phyloP scores from a whole-genome alignment of 441 rosid species.

The Brassica balearica region DNA sequence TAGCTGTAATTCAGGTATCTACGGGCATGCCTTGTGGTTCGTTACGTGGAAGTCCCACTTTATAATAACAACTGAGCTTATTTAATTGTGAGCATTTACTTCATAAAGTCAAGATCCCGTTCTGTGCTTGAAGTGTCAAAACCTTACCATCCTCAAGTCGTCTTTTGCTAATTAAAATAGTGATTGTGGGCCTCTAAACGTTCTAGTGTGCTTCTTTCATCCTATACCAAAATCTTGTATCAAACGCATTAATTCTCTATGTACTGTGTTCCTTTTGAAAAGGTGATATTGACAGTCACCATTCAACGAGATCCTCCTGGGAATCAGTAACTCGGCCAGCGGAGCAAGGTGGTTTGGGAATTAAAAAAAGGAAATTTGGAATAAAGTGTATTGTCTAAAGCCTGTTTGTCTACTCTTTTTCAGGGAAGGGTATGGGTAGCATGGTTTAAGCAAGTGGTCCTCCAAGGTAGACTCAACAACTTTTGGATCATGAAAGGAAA shows the following conservation, averaged over 20 bases:
- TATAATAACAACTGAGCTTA: neutral
- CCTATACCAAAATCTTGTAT: neutral
- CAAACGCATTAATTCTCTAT: neutral
- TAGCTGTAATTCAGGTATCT: neutral
- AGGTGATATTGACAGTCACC: too few relatives aligned
- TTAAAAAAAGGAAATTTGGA: neutral
- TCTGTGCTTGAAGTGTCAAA: neutral
- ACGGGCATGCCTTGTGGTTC: neutral
- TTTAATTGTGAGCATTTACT: neutral
- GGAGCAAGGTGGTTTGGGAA: too few relatives aligned
- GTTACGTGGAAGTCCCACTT: neutral
- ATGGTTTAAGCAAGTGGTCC: neutral
- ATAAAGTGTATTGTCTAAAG: neutral
- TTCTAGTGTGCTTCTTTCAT: neutral
- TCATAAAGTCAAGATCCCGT: neutral
- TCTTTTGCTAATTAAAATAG: neutral
- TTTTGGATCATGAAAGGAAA: neutral
- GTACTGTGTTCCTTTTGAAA: too few relatives aligned
- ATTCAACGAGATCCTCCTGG: too few relatives aligned
- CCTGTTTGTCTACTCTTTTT: neutral
- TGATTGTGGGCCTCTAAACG: neutral
- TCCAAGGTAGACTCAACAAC: neutral
- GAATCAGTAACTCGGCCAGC: too few relatives aligned
- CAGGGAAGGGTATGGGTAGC: neutral
- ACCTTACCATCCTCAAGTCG: neutral